These are phyloP conservation scores for Candida coquimbonensis DNA, from an alignment of 805 yeast species.

Conservation along the genomic window DNA sequence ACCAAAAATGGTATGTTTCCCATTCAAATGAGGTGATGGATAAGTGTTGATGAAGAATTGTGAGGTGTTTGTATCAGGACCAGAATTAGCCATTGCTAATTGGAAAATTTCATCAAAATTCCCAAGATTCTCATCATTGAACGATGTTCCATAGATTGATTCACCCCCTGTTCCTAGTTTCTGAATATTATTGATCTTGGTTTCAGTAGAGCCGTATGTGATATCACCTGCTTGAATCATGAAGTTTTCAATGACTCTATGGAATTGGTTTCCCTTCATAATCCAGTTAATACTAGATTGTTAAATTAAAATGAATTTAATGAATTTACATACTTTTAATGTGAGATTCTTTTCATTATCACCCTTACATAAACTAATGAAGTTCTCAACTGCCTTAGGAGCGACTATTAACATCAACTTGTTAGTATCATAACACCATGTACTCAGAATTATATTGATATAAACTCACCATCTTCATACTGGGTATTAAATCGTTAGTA, in stretches of 20 bases:
- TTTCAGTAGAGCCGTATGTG: slow-evolving; percentile 28
- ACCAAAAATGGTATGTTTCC: slow-evolving; percentile 77
- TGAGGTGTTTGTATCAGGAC: slow-evolving; percentile 46
- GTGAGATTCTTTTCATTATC: slow-evolving; percentile 24
- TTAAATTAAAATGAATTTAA: not conserved
- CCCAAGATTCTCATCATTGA: slow-evolving; percentile 51
- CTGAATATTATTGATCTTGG: slow-evolving; percentile 12
- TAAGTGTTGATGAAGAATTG: slow-evolving; percentile 69
- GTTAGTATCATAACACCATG: not conserved
- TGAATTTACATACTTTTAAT: slow-evolving; percentile 23
- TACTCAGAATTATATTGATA: no score
- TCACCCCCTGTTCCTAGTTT: slow-evolving; percentile 37
- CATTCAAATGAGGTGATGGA: slow-evolving; percentile 66
- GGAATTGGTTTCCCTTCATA: slow-evolving; percentile 39
- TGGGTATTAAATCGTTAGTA: not conserved
- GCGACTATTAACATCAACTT: slow-evolving; percentile 31
- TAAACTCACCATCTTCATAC: slow-evolving; percentile 3
- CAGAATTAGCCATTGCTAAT: slow-evolving; percentile 61
- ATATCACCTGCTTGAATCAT: slow-evolving; percentile 65
- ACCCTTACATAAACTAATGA: slow-evolving; percentile 38
- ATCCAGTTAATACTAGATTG: not conserved
- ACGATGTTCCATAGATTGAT: slow-evolving; percentile 36
- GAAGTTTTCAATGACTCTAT: slow-evolving; percentile 60
- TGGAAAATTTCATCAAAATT: slow-evolving; percentile 39
- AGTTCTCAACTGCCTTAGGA: slow-evolving; percentile 49